phyloP scores from a whole-genome alignment of 257 asterid species.

The Jacaranda mimosifolia region DNA sequence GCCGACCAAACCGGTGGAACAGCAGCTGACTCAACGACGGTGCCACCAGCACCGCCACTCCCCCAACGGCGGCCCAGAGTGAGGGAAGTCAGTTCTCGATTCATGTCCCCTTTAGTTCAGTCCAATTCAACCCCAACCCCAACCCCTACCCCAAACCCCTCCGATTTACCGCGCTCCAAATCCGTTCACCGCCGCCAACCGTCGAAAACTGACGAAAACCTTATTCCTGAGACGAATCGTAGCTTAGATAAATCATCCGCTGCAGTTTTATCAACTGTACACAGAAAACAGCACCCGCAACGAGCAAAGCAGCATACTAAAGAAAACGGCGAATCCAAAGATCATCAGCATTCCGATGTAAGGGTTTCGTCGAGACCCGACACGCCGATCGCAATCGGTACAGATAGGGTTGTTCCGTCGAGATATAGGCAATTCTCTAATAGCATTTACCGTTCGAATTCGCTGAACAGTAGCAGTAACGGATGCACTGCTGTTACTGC shows the following conservation, averaged over 20 bases:
- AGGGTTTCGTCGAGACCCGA: conserved; percentile 61
- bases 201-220: conserved; percentile 44
- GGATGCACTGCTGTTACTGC: conserved; percentile 54
- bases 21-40: conserved; percentile 26
- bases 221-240: conserved; percentile 35
- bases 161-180: conserved; percentile 39
- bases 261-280: conserved; percentile 25
- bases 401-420: conserved; percentile 68
- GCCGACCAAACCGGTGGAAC: conserved; percentile 30
- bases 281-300: conserved; percentile 43
- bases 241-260: conserved; percentile 30
- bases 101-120: conserved; percentile 47
- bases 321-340: conserved; percentile 47
- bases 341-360: conserved; percentile 39
- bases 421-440: conserved; percentile 60
- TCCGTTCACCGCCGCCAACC: conserved; percentile 36
- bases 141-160: conserved; percentile 31
- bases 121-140: conserved; percentile 43
- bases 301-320: conserved; percentile 36
- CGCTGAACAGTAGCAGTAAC: conserved; percentile 42
- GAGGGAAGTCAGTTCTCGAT: conserved; percentile 53
- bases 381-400: conserved; percentile 56
- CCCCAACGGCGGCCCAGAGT: conserved; percentile 52
- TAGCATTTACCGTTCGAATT: conserved; percentile 48
- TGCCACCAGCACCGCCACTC: conserved; percentile 34